phyloP scores from a whole-genome alignment of 352 stramenopile species.

The Phytopythium mirpurense region DNA sequence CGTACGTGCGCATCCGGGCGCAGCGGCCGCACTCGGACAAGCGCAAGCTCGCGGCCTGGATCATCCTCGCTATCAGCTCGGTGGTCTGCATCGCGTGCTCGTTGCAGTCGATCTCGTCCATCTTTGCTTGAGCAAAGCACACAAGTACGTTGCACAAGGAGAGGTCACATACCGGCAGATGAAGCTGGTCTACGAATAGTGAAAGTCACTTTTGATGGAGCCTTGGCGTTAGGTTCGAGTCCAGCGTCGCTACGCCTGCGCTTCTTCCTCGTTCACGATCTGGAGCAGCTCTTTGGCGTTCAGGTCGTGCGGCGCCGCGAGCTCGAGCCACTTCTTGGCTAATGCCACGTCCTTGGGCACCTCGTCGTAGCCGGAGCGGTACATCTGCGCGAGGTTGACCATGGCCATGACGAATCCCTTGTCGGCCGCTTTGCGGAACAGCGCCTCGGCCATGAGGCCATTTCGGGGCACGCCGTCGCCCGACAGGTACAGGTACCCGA shows the following conservation, averaged over 20 bases:
- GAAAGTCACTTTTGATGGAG: not conserved
- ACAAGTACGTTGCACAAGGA: not conserved
- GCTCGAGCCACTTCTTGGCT: conserved; percentile 69
- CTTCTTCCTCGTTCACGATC: conserved; percentile 16
- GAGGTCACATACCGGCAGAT: not conserved
- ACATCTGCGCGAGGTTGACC: conserved; percentile 86
- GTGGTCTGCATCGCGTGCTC: conserved; percentile 71
- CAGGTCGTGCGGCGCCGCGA: conserved; percentile 63
- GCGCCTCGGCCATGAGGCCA: conserved; percentile 54
- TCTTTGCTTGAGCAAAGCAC: conserved; percentile 13
- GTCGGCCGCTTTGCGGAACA: conserved; percentile 69
- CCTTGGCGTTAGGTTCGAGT: too few relatives aligned
- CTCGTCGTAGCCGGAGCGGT: conserved; percentile 56
- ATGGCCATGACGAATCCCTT: conserved; percentile 86
- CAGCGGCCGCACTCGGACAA: conserved; percentile 60
- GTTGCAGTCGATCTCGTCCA: conserved; percentile 50
- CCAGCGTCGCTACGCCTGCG: conserved; percentile 1
- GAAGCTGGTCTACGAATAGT: conserved; percentile 1
- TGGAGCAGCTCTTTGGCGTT: conserved; percentile 77
- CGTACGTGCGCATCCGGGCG: conserved; percentile 80
- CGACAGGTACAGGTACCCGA: conserved; percentile 65
- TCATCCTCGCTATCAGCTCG: conserved; percentile 69
- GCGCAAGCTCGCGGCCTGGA: conserved; percentile 69
- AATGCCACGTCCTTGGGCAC: conserved; percentile 59
- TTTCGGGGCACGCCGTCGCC: conserved; percentile 57